These are phyloP conservation scores for Plasmodium vinckei DNA, from an alignment of 169 alveolate genomes.

Conservation along the genomic window DNA sequence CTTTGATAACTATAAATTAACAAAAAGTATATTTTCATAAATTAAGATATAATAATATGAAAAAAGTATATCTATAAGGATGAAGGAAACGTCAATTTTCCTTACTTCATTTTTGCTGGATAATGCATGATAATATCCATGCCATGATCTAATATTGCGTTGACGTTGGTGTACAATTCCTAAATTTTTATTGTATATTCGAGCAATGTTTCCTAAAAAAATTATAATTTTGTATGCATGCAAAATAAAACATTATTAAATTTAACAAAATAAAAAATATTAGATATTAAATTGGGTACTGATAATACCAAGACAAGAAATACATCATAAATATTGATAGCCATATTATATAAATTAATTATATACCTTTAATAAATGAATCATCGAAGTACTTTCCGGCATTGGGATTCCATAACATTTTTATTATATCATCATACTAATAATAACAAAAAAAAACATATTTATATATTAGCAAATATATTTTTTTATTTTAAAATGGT, in stretches of 20 bases:
- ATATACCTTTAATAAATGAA: constrained; percentile 56
- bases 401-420: neutral
- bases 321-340: neutral
- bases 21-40: neutral
- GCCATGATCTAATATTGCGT: too few species aligned
- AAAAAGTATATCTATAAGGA: too few species aligned
- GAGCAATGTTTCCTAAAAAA: constrained; percentile 29
- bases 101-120: constrained; percentile 33
- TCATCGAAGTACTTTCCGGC: too few species aligned
- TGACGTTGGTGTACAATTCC: constrained; percentile 40
- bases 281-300: neutral
- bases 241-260: neutral
- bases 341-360: neutral
- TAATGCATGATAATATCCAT: constrained; percentile 47
- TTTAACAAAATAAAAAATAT: neutral
- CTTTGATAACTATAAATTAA: constrained; percentile 10
- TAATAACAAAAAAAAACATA: neutral
- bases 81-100: neutral
- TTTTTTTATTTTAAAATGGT: too few species aligned
- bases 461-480: too few species aligned
- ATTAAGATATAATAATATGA: too few species aligned
- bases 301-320: neutral
- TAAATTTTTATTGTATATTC: constrained; percentile 41
- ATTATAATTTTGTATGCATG: neutral
- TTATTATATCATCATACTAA: constrained; percentile 50